Base-by-base conservation (phyloP, 2,329 filamentous ascomycete species). In the Xylariaceae sp. region DNA sequence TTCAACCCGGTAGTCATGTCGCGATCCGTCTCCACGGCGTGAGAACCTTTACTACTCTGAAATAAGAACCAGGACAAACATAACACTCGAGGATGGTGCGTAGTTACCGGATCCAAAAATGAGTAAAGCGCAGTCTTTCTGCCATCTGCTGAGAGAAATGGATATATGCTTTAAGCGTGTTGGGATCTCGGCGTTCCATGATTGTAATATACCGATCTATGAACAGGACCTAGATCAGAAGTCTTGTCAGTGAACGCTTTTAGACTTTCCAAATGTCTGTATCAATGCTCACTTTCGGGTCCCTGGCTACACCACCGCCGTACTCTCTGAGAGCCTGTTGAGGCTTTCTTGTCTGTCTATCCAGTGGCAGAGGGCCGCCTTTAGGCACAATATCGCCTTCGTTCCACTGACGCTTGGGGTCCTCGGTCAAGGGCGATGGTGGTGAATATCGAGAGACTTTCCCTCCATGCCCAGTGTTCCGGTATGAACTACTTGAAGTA, bases 351-450 rank as follows among this genome's bases (percentile, higher is more conserved):
- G 38, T 34, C 38, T 13, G 19, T 26, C 18, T 40, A n/a, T 40
- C 38, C 13, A 40, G n/a, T 4, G 38, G 38, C 18, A 40, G n/a
- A 7, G 38, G 38, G 15, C 38, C 38, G 11, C 38, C 38, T 17
- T 28, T 4, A 28, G 38, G 38, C 28, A 40, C 4, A 4, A 7
- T 16, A 3, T 34, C 31, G 12, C 38, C 38, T 18, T 17, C 11
- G 15, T 40, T 40, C 38, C 38, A 40, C 19, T 40, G 30, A 17
- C 12, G 19, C 17, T 4, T n/a, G 4, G 9, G 17, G 9, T 26
- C 19, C 13, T 22, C 29, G n/a, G 19, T 19, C 3, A 39, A 8
- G 6, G 37, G 37, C 12, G 17, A n/a, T 8, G 37, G 37, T 6
- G 4, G 36, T 9, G 7, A n/a, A 28, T 38, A 24, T 7, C 33